Base-by-base conservation (phyloP, 2,329 filamentous ascomycete genomes). In the Trichophyton schoenleinii region DNA sequence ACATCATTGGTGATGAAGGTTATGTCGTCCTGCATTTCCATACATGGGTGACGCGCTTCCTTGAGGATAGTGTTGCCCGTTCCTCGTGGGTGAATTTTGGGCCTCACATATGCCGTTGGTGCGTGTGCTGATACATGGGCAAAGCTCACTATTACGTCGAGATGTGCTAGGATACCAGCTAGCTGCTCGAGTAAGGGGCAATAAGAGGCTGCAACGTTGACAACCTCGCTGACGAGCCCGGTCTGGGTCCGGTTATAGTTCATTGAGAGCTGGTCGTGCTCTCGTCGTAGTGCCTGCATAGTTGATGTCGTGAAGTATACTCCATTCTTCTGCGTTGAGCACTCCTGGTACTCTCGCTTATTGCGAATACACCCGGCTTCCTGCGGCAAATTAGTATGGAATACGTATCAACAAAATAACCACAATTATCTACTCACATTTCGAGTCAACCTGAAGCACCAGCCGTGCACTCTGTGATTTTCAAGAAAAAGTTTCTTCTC, bases 1-100 rank as follows among this genome's bases (percentile, higher is more conserved):
- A 97, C 89, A 68, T 99, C 92, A 72, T 99, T 99, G 61, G 92
- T 96, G 74, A 99, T 99, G 77, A 99, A 99, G 64, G 92, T 91
- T 48, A 99, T 87, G 69, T 99, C 94, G 69, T 99, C 95, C 75
- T 99, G 94, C 83, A 96, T 91, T 73, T 99, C 94, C 84, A 99
- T 89, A 71, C 94, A 99, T 0, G 95, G 95, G 71, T 99, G 94
- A 9, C 95, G 87, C 1, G 94, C 90, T 76, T 96, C 95, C 66
- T 86, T 88, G n/a, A 99, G 81, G 22, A 95, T 78, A 0, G 94
- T 99, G 68, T 91, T 87, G 2, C 92, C 94, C 55, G 88, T 85
- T 31, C 92, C 94, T 36, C 94, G 88, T 9, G 86, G 81, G 71
- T 99, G 91, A 70, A 99, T 91, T 71, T 83, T 95, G 3, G 94